Evolutionary conservation across 768 basidiomycete genomes (phyloP), one percentile per base, ranked within the genome.

Genomic region (Pisolithus tinctorius): DNA sequence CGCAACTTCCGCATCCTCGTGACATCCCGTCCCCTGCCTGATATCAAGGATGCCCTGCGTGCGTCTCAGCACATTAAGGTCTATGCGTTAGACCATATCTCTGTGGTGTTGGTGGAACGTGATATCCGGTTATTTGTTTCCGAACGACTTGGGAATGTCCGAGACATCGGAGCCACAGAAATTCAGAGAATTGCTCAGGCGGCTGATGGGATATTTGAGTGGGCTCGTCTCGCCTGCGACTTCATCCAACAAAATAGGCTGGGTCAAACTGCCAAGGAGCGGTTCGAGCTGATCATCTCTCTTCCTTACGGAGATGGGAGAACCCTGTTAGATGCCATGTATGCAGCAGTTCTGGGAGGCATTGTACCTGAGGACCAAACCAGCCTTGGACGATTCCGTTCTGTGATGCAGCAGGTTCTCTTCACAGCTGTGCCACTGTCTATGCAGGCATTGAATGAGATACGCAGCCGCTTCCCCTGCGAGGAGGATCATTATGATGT

Each of bases 351-450:
- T 14, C 43, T 45, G 26, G 43, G 25, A 6, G n/a, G 1, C 29
- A 13, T 45, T 26, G n/a, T 45, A 27, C 9, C 26, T 27, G 16
- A 16, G 27, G 29, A 26, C 14, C 43, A 25, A 11, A 13, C 9
- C 29, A 7, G 26, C 14, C 43, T 27, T 14, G 16, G 16, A 6
- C 43, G 43, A 8, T 45, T 45, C 26, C 25, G 43, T 27, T 45
- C 43, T 6, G 43, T 45, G 26, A 45, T 45, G 43, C 27, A 26
- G 25, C 45, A 48, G 27, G 29, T 55, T 4, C 37, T 55, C 26
- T 45, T 23, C 20, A 36, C 54, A 37, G 17, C 23, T 4, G 54
- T 56, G 36, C 54, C 54, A 6, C 47, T 55, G 23, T 16, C 47
- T 10, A 17, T 36, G 11, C 37, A n/a, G 2, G 25, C 29, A 20